phyloP scores from a whole-genome alignment of 1,139 yeast species.

The Taphrina confusa region DNA sequence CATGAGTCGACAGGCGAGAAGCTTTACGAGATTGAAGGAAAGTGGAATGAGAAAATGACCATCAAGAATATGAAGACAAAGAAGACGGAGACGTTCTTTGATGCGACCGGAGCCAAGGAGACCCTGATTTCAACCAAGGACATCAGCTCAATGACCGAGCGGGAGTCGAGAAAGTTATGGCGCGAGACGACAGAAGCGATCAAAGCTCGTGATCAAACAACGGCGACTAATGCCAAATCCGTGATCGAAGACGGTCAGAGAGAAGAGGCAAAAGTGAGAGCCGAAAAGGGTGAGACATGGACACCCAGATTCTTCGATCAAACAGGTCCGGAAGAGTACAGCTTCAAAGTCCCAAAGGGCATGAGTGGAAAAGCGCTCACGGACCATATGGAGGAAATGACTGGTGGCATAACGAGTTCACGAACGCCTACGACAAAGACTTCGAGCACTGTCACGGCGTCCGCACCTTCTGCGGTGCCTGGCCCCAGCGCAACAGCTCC shows the following conservation, averaged over 20 bases:
- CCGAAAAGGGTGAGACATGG: slow-evolving; percentile 76
- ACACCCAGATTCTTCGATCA: slow-evolving; percentile 67
- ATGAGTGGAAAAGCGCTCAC: slow-evolving; percentile 12
- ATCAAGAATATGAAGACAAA: slow-evolving; percentile 59
- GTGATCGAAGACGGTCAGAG: slow-evolving; percentile 85
- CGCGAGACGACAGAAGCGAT: slow-evolving; percentile 74
- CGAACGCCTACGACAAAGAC: slow-evolving; percentile 9
- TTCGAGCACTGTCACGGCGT: slow-evolving; percentile 14
- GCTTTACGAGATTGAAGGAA: slow-evolving; percentile 72
- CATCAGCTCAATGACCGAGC: slow-evolving; percentile 70
- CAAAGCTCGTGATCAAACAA: slow-evolving; percentile 68
- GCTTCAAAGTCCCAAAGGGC: slow-evolving; percentile 9
- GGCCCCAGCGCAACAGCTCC: slow-evolving; percentile 1
- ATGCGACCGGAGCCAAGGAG: slow-evolving; percentile 58
- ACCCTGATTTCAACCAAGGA: slow-evolving; percentile 73
- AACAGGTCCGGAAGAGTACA: slow-evolving; percentile 29
- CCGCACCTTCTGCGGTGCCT: slow-evolving; percentile 15
- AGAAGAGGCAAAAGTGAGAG: slow-evolving; percentile 65
- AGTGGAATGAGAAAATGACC: slow-evolving; percentile 88
- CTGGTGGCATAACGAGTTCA: slow-evolving; percentile 22
- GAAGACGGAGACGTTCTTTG: slow-evolving; percentile 59
- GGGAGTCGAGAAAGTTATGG: slow-evolving; percentile 86
- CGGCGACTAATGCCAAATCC: slow-evolving; percentile 85
- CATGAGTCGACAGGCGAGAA: slow-evolving; percentile 57
- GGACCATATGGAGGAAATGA: slow-evolving; percentile 26